Percentiles rank a stretch among this genome's conserved stretches.
Evolutionary conservation across 805 yeast genomes (phyloP).

Genomic region (Hanseniaspora thailandica): DNA sequence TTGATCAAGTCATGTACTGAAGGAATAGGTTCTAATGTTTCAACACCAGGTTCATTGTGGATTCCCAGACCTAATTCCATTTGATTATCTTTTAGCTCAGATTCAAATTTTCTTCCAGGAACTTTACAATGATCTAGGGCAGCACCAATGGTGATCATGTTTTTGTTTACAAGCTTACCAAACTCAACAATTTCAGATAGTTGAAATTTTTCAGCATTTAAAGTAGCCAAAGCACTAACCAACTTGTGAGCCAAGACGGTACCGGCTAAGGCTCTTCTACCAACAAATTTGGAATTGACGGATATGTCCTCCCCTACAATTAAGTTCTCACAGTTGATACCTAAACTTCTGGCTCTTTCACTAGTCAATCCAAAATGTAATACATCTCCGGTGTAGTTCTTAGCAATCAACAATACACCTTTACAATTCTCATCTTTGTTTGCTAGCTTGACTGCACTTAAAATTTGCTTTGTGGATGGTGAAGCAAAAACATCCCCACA

Average conservation of each 20-base stretch:
- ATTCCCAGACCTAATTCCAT: conserved; percentile 92
- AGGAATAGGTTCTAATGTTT: conserved; percentile 48
- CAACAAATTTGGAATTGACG: conserved; percentile 82
- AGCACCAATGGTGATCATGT: conserved; percentile 76
- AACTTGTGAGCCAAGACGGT: conserved; percentile 77
- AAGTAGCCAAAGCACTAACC: conserved; percentile 59
- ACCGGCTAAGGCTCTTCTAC: conserved; percentile 90
- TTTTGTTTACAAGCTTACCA: conserved; percentile 51
- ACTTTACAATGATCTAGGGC: conserved; percentile 82
- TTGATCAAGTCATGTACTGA: conserved; percentile 47
- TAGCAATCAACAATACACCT: conserved; percentile 71
- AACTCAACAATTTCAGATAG: conserved; percentile 44
- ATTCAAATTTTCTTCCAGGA: conserved; percentile 62
- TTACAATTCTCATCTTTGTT: conserved; percentile 21
- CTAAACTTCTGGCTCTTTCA: conserved; percentile 73
- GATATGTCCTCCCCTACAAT: conserved; percentile 88
- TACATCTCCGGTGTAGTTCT: conserved; percentile 91
- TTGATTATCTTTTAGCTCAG: conserved; percentile 44
- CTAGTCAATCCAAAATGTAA: conserved; percentile 86
- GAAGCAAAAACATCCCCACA: conserved; percentile 89
- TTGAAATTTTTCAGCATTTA: conserved; percentile 31
- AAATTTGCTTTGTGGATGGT: conserved; percentile 83
- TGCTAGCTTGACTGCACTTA: conserved; percentile 44
- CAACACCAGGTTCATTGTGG: conserved; percentile 86
- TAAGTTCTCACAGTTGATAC: conserved; percentile 58